phyloP scores from a whole-genome alignment of 805 yeast species.

The Candida lessepsii region DNA sequence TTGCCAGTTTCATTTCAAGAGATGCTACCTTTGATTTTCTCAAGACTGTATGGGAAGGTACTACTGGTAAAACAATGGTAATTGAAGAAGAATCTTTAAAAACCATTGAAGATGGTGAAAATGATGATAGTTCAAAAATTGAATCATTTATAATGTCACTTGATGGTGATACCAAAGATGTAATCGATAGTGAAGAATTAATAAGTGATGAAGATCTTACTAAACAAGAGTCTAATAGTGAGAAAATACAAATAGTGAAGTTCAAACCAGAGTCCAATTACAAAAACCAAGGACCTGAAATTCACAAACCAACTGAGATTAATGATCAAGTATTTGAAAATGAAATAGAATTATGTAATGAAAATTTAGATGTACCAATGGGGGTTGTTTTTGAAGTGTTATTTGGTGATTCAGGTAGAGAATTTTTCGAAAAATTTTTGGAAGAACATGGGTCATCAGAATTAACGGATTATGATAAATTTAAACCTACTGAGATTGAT shows the following conservation, averaged over 20 bases:
- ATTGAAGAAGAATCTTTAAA: conserved; percentile 17
- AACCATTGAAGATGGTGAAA: conserved; percentile 13
- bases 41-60: conserved; percentile 64
- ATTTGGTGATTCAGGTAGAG: conserved; percentile 57
- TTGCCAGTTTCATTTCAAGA: conserved; percentile 84
- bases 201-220: conserved; percentile 6
- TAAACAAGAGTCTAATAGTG: background rate
- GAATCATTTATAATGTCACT: conserved; percentile 41
- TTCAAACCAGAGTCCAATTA: conserved; percentile 40
- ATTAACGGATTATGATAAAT: conserved; percentile 37
- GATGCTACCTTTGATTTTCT: conserved; percentile 74
- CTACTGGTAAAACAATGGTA: conserved; percentile 23
- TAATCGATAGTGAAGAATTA: conserved; percentile 4
- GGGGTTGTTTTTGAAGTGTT: conserved; percentile 70
- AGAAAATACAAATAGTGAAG: conserved; percentile 22
- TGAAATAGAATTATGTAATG: conserved; percentile 49
- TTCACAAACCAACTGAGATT: conserved; percentile 57
- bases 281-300: conserved; percentile 60
- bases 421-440: conserved; percentile 37
- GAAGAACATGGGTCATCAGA: conserved; percentile 48
- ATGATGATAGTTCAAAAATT: conserved; percentile 13
- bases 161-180: conserved; percentile 26
- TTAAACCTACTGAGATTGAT: conserved; percentile 34
- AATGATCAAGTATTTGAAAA: conserved; percentile 19
- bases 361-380: conserved; percentile 63